phyloP scores from a whole-genome alignment of 2,329 filamentous ascomycete species.

The Epichloe typhina region DNA sequence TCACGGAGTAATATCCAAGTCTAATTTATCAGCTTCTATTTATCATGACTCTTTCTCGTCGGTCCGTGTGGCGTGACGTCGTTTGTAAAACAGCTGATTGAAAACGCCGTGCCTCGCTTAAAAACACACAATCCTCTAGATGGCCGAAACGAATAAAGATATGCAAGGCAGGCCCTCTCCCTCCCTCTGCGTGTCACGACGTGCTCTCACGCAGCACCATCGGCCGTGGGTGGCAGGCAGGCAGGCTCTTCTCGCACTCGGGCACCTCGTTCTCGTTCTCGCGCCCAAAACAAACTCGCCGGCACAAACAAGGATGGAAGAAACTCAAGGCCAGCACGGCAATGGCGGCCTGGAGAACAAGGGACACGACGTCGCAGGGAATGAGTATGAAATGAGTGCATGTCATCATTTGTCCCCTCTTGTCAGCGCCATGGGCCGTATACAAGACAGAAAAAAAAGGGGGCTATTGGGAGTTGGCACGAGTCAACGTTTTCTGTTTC shows the following conservation, averaged over 20 bases:
- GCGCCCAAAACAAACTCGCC: constrained; percentile 14
- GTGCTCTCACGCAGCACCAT: neutral
- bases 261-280: constrained; percentile 11
- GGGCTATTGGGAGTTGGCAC: too few relatives aligned
- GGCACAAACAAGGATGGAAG: constrained; percentile 19
- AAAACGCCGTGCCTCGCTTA: neutral
- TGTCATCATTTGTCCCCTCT: neutral
- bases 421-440: neutral
- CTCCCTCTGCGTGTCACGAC: neutral
- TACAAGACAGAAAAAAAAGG: neutral
- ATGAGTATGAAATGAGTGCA: constrained; percentile 48
- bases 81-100: neutral
- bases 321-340: constrained; percentile 32
- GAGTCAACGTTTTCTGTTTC: too few relatives aligned
- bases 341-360: constrained; percentile 41
- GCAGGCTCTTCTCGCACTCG: neutral
- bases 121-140: neutral
- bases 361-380: constrained; percentile 46
- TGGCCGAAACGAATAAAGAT: neutral
- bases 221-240: neutral
- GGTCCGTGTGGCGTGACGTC: too few relatives aligned
- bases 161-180: neutral
- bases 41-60: neutral
- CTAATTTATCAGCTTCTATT: neutral
- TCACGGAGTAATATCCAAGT: neutral